Evolutionary conservation across 139 green algal species (phyloP).

Genomic region (Tetratostichococcus sp.): DNA sequence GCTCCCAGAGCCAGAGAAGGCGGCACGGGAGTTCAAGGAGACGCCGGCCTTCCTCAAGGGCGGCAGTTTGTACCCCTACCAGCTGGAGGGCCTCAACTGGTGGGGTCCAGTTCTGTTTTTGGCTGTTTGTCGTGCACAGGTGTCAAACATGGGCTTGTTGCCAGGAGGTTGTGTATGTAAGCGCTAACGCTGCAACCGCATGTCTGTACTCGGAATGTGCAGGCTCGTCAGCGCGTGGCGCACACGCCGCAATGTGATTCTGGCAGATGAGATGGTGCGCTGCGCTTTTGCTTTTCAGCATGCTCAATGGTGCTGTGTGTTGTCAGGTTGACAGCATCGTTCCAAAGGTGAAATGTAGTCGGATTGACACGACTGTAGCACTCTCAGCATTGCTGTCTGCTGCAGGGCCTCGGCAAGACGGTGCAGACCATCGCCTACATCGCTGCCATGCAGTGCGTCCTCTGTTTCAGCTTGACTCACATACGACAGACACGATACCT

Average conservation of each 20-base stretch:
- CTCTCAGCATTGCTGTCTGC: background rate
- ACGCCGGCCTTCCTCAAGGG: constrained; percentile 49
- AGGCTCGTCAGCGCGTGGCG: constrained; percentile 15
- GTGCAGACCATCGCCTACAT: constrained; percentile 62
- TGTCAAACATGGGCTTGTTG: too few species aligned
- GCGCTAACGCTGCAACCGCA: too few species aligned
- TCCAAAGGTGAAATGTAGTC: too few species aligned
- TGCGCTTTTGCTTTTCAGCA: background rate
- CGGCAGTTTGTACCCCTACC: constrained; percentile 62
- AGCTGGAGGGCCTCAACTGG: constrained; percentile 82
- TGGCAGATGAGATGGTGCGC: constrained; percentile 61
- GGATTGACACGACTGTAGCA: too few species aligned
- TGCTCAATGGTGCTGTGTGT: too few species aligned
- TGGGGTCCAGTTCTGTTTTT: background rate
- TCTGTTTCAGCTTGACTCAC: background rate
- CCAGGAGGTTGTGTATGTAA: too few species aligned
- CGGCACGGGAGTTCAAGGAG: constrained; percentile 17
- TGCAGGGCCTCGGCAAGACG: constrained; percentile 58
- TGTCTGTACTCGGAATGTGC: too few species aligned
- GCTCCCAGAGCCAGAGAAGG: background rate
- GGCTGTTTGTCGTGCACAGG: background rate
- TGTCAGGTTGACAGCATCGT: too few species aligned
- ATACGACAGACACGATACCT: background rate
- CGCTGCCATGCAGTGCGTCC: constrained; percentile 29
- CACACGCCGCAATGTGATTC: constrained; percentile 58